These are phyloP conservation scores for Inosperma sp. DNA, from an alignment of 768 basidiomycete genomes.

Conservation along the genomic window DNA sequence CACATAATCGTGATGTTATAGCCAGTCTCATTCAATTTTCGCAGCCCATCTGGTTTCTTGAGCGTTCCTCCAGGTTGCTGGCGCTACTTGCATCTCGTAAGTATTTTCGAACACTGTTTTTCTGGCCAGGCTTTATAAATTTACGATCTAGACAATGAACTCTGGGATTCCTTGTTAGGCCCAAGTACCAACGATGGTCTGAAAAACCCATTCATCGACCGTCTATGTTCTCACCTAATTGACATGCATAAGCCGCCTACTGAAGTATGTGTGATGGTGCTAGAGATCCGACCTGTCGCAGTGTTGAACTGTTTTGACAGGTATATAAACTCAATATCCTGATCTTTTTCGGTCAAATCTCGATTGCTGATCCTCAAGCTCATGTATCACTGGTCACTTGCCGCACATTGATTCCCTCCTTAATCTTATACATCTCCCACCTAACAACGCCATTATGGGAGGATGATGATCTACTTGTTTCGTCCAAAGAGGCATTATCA, in stretches of 20 bases:
- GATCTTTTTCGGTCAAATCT: constrained; percentile 39
- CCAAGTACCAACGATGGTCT: constrained; percentile 21
- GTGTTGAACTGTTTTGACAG: no score
- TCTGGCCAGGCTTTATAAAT: neutral
- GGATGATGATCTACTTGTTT: constrained; percentile 44
- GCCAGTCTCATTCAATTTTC: constrained; percentile 44
- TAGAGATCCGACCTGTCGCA: no score
- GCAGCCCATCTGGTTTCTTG: constrained; percentile 51
- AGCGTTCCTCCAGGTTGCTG: constrained; percentile 46
- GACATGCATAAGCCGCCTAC: constrained; percentile 36
- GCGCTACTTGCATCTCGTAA: constrained; percentile 51
- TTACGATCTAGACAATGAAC: constrained; percentile 3
- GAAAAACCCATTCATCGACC: constrained; percentile 43
- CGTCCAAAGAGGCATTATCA: constrained; percentile 30
- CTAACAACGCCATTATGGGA: constrained; percentile 63
- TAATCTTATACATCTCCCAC: constrained; percentile 52
- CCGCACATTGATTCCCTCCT: constrained; percentile 56
- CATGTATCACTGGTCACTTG: constrained; percentile 41
- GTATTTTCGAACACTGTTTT: constrained; percentile 19
- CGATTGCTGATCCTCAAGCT: constrained; percentile 36
- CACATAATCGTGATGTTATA: constrained; percentile 39
- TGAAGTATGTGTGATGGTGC: constrained; percentile 43
- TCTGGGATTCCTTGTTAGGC: constrained; percentile 9
- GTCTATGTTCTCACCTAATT: constrained; percentile 45
- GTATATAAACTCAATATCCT: constrained; percentile 34